Base-by-base conservation (phyloP, 2,329 filamentous ascomycete species). In the Paecilomyces sp. region DNA sequence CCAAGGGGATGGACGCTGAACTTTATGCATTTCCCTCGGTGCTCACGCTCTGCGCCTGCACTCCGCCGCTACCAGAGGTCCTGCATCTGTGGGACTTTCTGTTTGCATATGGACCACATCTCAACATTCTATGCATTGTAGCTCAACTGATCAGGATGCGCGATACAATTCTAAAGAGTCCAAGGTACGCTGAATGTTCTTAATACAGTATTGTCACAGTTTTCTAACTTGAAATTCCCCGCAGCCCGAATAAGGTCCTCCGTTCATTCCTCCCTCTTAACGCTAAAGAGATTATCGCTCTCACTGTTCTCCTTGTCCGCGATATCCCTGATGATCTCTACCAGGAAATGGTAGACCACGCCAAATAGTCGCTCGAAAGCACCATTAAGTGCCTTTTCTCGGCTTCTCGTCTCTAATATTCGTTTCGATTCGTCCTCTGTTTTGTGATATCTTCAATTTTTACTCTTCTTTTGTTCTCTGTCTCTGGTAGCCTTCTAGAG, bases 11-110 rank as follows among this genome's bases (percentile, higher is more conserved):
- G 74, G 88, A 91, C 62, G 94, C 94, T 2, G 91, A 96, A 77
- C 89, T 99, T 58, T 99, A 97, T 72, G 94, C 93, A 2, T 99
- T 99, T 69, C 91, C 94, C 1, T 95, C 91, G 1, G 94, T 99
- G 0, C 80, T 97, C 64, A 99, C 94, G 0, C 83, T 99, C 56
- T 97, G 92, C 70, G 94, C 94, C 28, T 97, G 94, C 74, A 99
- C 94, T 15, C 94, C 94, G 15, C 94, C 94, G 2, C 76, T 99
- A 58, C 93, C 93, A 0, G 93, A 99, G 76, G 94, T 99, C 0
- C 77, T 99, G 58, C 85, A 90, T 63, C 82, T 99, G 1, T 99
- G 94, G 94, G 94, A 99, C 73, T 99, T 99, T 67, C 77, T 99
- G 24, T 96, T 99, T 70, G 93, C 94, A 0, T 99, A 97, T 67